Conservation (phyloP, 164 flowering plant species). For the Macadamia integrifolia region DNA sequence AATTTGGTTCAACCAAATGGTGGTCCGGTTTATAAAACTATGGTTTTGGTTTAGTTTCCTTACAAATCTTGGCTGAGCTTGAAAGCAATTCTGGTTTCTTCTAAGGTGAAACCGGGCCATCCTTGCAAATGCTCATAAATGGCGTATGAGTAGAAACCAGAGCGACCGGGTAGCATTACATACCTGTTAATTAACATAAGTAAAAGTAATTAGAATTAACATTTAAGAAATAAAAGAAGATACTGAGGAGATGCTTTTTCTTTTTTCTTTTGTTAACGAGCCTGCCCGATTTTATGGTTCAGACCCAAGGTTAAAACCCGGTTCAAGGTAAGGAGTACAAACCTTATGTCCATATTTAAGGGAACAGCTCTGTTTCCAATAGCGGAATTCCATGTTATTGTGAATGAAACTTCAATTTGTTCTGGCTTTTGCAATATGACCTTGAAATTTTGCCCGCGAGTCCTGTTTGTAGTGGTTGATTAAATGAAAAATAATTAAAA, state of each 20-base stretch:
- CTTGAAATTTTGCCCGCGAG: slow-evolving; percentile 12
- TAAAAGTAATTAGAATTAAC: not conserved
- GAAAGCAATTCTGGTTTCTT: slow-evolving; percentile 64
- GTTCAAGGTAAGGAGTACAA: not conserved
- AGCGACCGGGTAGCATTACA: slow-evolving; percentile 63
- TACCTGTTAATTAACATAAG: slow-evolving; percentile 36
- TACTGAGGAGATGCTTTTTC: too few relatives aligned
- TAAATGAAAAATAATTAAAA: too few relatives aligned
- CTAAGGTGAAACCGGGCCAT: slow-evolving; percentile 71
- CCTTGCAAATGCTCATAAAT: slow-evolving; percentile 82
- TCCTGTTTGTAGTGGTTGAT: slow-evolving; percentile 13
- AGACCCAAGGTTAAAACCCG: too few relatives aligned
- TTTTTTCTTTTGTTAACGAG: too few relatives aligned
- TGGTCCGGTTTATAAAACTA: too few relatives aligned
- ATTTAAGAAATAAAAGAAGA: not conserved
- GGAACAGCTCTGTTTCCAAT: slow-evolving; percentile 15
- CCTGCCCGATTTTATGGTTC: too few relatives aligned
- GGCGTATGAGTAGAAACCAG: slow-evolving; percentile 86
- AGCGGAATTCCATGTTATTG: slow-evolving; percentile 23
- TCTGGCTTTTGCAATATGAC: slow-evolving; percentile 23
- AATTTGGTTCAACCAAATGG: too few relatives aligned
- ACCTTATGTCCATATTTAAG: slow-evolving; percentile 30
- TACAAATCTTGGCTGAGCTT: slow-evolving; percentile 89
- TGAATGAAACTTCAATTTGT: slow-evolving; percentile 28
- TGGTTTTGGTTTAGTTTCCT: not conserved